These are phyloP conservation scores for Xylaria polymorpha DNA, from an alignment of 2,329 filamentous ascomycete species.

Conservation along the genomic window DNA sequence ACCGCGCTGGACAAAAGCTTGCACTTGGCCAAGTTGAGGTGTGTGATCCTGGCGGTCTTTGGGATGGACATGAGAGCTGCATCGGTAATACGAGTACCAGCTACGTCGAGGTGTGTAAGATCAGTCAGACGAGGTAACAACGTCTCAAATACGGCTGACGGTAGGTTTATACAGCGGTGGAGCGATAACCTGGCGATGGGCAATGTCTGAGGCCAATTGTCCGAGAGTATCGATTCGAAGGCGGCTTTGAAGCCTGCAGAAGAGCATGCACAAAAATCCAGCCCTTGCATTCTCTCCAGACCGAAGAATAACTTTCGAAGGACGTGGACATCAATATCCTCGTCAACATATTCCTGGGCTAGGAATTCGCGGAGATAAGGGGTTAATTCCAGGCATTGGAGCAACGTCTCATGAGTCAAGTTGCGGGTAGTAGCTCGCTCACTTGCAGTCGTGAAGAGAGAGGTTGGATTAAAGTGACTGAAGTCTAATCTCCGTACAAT, in stretches of 20 bases:
- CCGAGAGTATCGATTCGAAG: conserved; percentile 67
- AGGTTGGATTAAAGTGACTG: conserved; percentile 85
- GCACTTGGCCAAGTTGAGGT: conserved; percentile 83
- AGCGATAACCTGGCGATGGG: conserved; percentile 76
- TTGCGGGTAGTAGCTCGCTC: conserved; percentile 81
- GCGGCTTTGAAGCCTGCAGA: conserved; percentile 73
- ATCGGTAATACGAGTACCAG: conserved; percentile 80
- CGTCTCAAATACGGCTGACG: conserved; percentile 73
- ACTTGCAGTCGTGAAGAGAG: conserved; percentile 78
- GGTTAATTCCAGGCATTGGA: conserved; percentile 76
- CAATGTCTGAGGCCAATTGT: conserved; percentile 65
- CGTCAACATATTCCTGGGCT: conserved; percentile 83
- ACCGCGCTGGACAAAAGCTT: conserved; percentile 72
- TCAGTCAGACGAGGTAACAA: conserved; percentile 76
- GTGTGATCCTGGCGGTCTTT: conserved; percentile 76
- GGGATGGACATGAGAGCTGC: conserved; percentile 77
- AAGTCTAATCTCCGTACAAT: conserved; percentile 85
- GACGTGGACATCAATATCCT: conserved; percentile 76
- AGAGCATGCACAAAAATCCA: conserved; percentile 84
- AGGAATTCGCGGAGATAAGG: conserved; percentile 82
- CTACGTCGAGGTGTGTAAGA: conserved; percentile 83
- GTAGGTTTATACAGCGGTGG: conserved; percentile 81
- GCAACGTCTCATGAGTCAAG: conserved; percentile 77
- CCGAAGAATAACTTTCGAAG: conserved; percentile 76
- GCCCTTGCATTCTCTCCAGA: conserved; percentile 70